Conservation (phyloP, 2,329 filamentous ascomycete genomes). For the Fusarium longipes region DNA sequence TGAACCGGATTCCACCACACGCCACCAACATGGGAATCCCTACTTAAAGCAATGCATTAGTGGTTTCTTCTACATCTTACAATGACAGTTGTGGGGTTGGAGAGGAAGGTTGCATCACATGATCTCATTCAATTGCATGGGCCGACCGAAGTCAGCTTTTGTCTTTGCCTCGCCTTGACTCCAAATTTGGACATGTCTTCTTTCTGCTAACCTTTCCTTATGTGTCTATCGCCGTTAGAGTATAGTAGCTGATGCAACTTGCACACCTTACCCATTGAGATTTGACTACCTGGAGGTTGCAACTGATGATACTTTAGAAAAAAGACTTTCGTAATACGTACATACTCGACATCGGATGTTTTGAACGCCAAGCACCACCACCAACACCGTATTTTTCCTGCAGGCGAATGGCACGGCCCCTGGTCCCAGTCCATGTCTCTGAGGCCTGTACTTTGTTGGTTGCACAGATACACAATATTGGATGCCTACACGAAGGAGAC, state of each 20-base stretch:
- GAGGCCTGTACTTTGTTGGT: conserved; percentile 2
- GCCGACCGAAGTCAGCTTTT: too few relatives aligned
- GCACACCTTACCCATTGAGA: too few relatives aligned
- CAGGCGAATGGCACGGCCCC: not conserved
- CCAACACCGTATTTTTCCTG: not conserved
- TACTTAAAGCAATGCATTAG: not conserved
- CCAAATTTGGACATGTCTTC: too few relatives aligned
- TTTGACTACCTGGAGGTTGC: too few relatives aligned
- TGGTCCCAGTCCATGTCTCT: not conserved
- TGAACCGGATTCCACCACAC: not conserved
- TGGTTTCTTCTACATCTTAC: not conserved
- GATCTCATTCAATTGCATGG: too few relatives aligned
- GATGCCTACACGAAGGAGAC: not conserved
- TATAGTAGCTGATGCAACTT: too few relatives aligned
- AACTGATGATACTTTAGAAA: too few relatives aligned
- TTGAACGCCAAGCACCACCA: conserved; percentile 2
- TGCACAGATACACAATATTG: not conserved
- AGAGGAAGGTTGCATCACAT: too few relatives aligned
- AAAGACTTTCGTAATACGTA: not conserved
- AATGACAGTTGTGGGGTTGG: not conserved
- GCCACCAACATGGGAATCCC: not conserved
- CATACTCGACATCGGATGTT: conserved; percentile 3
- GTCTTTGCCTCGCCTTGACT: too few relatives aligned
- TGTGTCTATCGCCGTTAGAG: too few relatives aligned
- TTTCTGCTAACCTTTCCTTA: too few relatives aligned